Conservation (phyloP, 345 rosid genomes). For the Microthlaspi erraticum region DNA sequence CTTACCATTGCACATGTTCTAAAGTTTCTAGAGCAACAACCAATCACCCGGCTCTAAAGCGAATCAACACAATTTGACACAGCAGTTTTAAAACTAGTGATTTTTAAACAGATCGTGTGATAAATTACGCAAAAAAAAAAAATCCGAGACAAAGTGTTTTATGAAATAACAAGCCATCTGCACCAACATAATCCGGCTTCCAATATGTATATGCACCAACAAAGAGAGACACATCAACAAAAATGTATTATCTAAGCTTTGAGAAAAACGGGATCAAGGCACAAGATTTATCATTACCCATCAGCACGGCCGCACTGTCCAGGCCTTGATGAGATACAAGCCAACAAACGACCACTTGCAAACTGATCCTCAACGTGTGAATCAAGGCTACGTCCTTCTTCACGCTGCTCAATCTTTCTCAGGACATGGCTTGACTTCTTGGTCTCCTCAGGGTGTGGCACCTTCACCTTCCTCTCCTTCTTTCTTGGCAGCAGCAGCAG, state of each 20-base stretch:
- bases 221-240: neutral
- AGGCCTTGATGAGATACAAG: constrained; percentile 75
- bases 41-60: too few species aligned
- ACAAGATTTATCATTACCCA: constrained; percentile 48
- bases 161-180: constrained; percentile 24
- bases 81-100: too few species aligned
- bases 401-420: too few species aligned
- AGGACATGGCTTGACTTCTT: too few species aligned
- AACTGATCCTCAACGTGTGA: constrained; percentile 77
- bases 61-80: too few species aligned
- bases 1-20: too few species aligned
- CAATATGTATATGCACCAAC: constrained; percentile 56
- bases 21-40: too few species aligned
- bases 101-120: too few species aligned
- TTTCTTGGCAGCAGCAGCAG: too few species aligned
- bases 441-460: too few species aligned
- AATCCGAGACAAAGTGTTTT: constrained; percentile 13
- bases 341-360: constrained; percentile 67
- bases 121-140: too few species aligned
- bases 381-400: constrained; percentile 54
- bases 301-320: constrained; percentile 89
- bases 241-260: neutral
- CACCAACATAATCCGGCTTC: constrained; percentile 50
- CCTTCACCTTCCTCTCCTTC: too few species aligned
- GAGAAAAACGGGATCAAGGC: neutral